Conservation (phyloP, 768 basidiomycete species). For the Atractiella rhizophila region DNA sequence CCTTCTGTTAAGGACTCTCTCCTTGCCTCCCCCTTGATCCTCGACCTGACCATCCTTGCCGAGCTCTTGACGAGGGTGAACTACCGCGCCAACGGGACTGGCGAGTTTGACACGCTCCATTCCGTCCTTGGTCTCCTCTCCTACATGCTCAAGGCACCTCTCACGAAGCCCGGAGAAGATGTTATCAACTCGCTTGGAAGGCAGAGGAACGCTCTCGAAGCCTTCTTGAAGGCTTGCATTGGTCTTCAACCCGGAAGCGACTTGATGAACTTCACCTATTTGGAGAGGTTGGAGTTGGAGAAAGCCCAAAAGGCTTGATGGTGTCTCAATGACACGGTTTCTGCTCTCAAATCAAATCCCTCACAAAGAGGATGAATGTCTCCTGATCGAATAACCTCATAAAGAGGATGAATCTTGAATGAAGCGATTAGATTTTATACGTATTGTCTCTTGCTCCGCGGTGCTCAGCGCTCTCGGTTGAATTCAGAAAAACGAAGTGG, state of each 20-base stretch:
- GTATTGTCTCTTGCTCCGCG: no score
- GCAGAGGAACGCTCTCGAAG: constrained; percentile 78
- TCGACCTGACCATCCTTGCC: constrained; percentile 75
- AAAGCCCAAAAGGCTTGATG: no score
- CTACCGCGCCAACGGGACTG: constrained; percentile 34
- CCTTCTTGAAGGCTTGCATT: constrained; percentile 13
- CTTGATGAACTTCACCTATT: constrained; percentile 28
- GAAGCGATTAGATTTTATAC: no score
- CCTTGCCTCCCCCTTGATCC: constrained; percentile 79
- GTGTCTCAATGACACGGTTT: no score
- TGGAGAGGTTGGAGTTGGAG: constrained; percentile 9
- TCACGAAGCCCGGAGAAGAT: constrained; percentile 37
- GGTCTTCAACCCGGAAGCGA: constrained; percentile 31
- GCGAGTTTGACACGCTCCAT: constrained; percentile 61
- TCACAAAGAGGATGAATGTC: no score
- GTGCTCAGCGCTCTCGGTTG: no score
- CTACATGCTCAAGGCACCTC: constrained; percentile 64
- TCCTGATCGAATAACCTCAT: no score
- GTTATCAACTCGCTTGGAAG: constrained; percentile 87
- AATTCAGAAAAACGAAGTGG: no score
- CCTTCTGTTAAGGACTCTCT: constrained; percentile 45
- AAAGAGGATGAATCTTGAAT: no score
- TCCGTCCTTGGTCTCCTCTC: constrained; percentile 71
- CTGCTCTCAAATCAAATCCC: no score
- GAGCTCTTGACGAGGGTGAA: constrained; percentile 80